phyloP scores from a whole-genome alignment of 2,329 filamentous ascomycete species.

The Exophiala sp. region DNA sequence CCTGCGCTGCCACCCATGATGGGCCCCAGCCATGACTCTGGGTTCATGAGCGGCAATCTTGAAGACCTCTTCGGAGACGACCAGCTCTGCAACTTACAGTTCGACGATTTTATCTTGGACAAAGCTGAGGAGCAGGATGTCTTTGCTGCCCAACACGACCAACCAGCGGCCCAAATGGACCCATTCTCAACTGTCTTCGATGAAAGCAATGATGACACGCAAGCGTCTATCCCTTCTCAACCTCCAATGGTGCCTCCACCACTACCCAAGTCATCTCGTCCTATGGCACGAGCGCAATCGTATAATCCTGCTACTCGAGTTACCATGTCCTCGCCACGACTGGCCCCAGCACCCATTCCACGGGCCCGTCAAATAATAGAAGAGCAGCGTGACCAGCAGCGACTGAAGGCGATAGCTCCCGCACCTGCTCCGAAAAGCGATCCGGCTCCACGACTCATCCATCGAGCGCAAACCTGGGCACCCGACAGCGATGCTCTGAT shows the following conservation, averaged over 20 bases:
- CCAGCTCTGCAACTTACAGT: conserved; percentile 17
- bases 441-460: conserved; percentile 42
- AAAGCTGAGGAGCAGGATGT: conserved; percentile 14
- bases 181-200: conserved; percentile 23
- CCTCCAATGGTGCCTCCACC: conserved; percentile 23
- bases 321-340: conserved; percentile 23
- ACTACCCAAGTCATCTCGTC: conserved; percentile 8
- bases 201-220: conserved; percentile 16
- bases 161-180: neutral
- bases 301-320: conserved; percentile 14
- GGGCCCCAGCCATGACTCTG: conserved; percentile 62
- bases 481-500: conserved; percentile 43
- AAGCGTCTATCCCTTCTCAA: conserved; percentile 4
- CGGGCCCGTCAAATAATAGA: conserved; percentile 27
- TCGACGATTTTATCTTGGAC: conserved; percentile 25
- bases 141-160: conserved; percentile 1
- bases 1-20: conserved; percentile 63
- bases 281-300: conserved; percentile 22
- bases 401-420: conserved; percentile 27
- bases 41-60: conserved; percentile 77
- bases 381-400: conserved; percentile 25
- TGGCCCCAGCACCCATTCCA: conserved; percentile 27
- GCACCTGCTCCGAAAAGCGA: conserved; percentile 50
- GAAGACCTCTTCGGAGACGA: conserved; percentile 38
- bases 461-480: conserved; percentile 44